Percentiles rank a stretch among this genome's conserved stretches.
These are phyloP conservation scores for Elsinoe batatas DNA, from an alignment of 2,329 filamentous ascomycete species.

Conservation along the genomic window DNA sequence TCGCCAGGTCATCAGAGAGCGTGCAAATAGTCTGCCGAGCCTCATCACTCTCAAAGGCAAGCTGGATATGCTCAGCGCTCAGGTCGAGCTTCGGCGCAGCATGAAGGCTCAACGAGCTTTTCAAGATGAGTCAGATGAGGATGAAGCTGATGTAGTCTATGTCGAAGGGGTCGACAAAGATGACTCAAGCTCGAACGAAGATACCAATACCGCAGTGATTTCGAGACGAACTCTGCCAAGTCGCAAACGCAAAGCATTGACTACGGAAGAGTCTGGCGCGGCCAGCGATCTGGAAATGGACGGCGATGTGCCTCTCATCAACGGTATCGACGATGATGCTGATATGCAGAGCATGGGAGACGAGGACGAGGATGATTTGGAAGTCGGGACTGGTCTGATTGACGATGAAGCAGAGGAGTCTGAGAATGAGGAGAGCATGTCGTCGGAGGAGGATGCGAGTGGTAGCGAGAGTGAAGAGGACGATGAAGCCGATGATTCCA, in stretches of 20 bases:
- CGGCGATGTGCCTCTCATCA: conserved; percentile 16
- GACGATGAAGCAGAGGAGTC: conserved; percentile 45
- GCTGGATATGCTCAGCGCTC: conserved; percentile 84
- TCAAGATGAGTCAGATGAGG: conserved; percentile 49
- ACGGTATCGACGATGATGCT: conserved; percentile 17
- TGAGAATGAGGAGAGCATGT: conserved; percentile 37
- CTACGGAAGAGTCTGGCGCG: conserved; percentile 25
- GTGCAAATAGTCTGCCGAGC: conserved; percentile 70
- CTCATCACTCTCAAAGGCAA: conserved; percentile 87
- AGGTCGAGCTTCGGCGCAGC: conserved; percentile 68
- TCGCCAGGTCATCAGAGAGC: conserved; percentile 78
- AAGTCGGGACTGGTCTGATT: conserved; percentile 31
- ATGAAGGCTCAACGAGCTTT: conserved; percentile 47
- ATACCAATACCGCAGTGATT: conserved; percentile 31
- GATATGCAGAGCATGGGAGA: conserved; percentile 12
- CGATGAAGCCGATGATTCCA: conserved; percentile 26
- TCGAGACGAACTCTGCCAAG: conserved; percentile 7
- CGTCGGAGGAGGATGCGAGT: conserved; percentile 33
- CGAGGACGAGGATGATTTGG: conserved; percentile 18
- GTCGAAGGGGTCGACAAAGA: conserved; percentile 70
- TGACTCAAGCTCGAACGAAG: conserved; percentile 45
- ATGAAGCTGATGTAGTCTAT: conserved; percentile 69
- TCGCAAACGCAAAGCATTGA: neutral
- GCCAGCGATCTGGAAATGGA: conserved; percentile 16
- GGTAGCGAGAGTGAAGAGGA: conserved; percentile 36